A percentile compares a stretch with the other conserved stretches of the same genome.
Evolutionary conservation across 768 basidiomycete genomes (phyloP).

Genomic region (Leccinum disarticulatum): DNA sequence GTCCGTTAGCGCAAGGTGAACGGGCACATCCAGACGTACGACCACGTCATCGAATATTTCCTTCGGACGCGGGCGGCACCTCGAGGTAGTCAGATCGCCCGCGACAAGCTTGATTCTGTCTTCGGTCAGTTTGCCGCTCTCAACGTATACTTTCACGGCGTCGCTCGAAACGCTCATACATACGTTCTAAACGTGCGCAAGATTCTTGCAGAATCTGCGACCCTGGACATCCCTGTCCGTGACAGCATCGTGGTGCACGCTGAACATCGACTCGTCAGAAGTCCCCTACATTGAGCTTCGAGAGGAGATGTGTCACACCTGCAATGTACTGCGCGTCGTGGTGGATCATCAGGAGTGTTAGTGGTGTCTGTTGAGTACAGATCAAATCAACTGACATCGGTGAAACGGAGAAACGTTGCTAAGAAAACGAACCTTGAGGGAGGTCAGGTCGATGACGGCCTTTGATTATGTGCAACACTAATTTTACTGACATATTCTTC

Average conservation of each 20-base stretch:
- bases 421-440: slow-evolving; percentile 55
- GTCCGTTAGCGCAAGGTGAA: neutral
- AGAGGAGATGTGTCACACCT: slow-evolving; percentile 81
- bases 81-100: slow-evolving; percentile 59
- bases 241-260: slow-evolving; percentile 85
- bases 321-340: slow-evolving; percentile 87
- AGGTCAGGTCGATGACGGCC: slow-evolving; percentile 85
- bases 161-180: slow-evolving; percentile 80
- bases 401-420: slow-evolving; percentile 9
- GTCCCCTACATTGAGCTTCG: slow-evolving; percentile 96
- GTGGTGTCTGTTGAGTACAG: slow-evolving; percentile 63
- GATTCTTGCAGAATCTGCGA: slow-evolving; percentile 87
- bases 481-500: too few relatives aligned
- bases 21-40: too few relatives aligned
- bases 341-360: slow-evolving; percentile 94
- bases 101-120: slow-evolving; percentile 20
- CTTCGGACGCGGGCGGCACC: slow-evolving; percentile 57
- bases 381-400: neutral
- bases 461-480: slow-evolving; percentile 37
- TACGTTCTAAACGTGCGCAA: slow-evolving; percentile 86
- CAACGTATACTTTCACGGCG: slow-evolving; percentile 72
- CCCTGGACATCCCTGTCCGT: slow-evolving; percentile 96
- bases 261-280: slow-evolving; percentile 80
- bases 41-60: slow-evolving; percentile 56
- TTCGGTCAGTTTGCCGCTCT: slow-evolving; percentile 29